These are phyloP conservation scores for Thelephora aurantiotincta DNA, from an alignment of 768 basidiomycete genomes.

Conservation along the genomic window DNA sequence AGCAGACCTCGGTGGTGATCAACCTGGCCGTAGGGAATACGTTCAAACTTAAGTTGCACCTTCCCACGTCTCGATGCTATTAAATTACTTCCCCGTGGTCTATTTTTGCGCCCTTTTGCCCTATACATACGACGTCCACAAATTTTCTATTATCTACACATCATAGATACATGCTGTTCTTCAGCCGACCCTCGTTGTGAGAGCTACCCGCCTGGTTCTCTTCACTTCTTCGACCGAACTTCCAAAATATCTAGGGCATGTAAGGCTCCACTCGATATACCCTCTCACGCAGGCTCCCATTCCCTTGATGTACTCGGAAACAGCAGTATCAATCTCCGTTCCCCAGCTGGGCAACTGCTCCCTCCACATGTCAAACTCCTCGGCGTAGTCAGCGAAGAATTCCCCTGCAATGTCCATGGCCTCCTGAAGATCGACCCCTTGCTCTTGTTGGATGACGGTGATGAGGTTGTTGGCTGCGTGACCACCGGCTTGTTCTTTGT, in stretches of 20 bases:
- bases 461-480: no score
- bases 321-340: conserved; percentile 3
- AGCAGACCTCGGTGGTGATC: no score
- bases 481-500: conserved; percentile 18
- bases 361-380: conserved; percentile 3
- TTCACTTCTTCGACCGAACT: conserved; percentile 3
- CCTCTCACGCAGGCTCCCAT: conserved; percentile 11
- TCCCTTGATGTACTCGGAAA: conserved; percentile 2
- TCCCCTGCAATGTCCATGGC: conserved; percentile 14
- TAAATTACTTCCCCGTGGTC: no score
- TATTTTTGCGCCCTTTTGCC: no score
- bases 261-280: conserved; percentile 11
- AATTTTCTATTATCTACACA: no score
- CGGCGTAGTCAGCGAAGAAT: conserved; percentile 6
- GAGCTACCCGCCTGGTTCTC: no score
- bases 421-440: conserved; percentile 11
- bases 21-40: no score
- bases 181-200: no score
- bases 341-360: conserved; percentile 4
- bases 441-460: conserved; percentile 15
- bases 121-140: no score
- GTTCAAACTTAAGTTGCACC: no score
- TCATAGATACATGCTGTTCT: no score
- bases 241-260: conserved; percentile 13
- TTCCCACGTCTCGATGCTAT: no score